phyloP scores from a whole-genome alignment of 805 yeast species.

The Yueomyces sp. region DNA sequence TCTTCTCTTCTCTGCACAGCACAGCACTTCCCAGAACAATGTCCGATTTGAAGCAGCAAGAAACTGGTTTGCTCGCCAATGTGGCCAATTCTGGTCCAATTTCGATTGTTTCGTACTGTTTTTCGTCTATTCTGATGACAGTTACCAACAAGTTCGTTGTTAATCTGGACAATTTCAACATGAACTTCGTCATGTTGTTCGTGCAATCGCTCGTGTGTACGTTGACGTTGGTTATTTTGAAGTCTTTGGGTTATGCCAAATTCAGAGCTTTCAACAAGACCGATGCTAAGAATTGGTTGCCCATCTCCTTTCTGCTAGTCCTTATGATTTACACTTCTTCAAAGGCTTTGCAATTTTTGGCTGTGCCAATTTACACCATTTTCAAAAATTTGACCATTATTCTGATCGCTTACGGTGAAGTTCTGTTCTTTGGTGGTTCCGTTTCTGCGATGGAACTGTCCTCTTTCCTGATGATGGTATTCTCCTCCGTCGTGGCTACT shows the following conservation, averaged over 20 bases:
- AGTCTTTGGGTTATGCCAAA: constrained; percentile 57
- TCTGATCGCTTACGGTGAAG: constrained; percentile 94
- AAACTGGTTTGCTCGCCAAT: constrained; percentile 4
- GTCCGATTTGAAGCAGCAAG: neutral
- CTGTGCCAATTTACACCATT: constrained; percentile 90
- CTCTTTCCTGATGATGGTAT: constrained; percentile 82
- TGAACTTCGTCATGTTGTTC: constrained; percentile 80
- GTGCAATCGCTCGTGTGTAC: constrained; percentile 79
- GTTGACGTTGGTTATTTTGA: constrained; percentile 51
- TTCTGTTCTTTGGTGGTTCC: constrained; percentile 84
- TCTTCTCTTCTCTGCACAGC: too few species aligned
- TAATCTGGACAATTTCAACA: constrained; percentile 51
- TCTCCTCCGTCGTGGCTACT: constrained; percentile 92
- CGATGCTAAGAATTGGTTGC: constrained; percentile 91
- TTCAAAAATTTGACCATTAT: constrained; percentile 93
- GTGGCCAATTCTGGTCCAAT: constrained; percentile 38
- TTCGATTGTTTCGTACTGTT: constrained; percentile 75
- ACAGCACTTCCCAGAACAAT: neutral
- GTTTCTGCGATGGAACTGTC: constrained; percentile 80
- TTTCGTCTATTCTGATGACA: constrained; percentile 92
- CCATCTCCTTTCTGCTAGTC: constrained; percentile 77
- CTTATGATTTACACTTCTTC: constrained; percentile 90
- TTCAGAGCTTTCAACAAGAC: constrained; percentile 69
- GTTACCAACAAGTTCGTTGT: constrained; percentile 93
- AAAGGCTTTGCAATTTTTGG: constrained; percentile 76